Evolutionary conservation across 2,329 filamentous ascomycete genomes (phyloP), one percentile per base, ranked within the genome.

Genomic region (Ophiostoma triangulosporum): DNA sequence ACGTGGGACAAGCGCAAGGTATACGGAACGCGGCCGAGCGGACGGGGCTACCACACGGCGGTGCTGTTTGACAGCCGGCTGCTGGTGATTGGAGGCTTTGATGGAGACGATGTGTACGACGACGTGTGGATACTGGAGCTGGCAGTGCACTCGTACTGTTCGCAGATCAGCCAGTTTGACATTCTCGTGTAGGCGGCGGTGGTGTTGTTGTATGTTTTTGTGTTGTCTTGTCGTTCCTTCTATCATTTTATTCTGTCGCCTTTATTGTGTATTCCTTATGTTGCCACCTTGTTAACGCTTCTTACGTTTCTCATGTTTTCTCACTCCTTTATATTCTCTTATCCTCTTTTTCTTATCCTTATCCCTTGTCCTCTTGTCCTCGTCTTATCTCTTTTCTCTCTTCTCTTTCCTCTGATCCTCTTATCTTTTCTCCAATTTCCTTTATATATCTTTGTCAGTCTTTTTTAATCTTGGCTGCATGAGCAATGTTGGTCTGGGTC

Each of bases 111-210:
- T 63, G 81, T 85, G 24, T 85, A 84, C 70, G 75, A 76, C 33
- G 82, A 86, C 57, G 81, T 83, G 17, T 80, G 76, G 71, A 72
- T 84, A 6, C 67, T 86, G 53, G 82, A 86, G 67, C 67, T 86
- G 60, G 82, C 80, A 2, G 80, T 85, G 11, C 81, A 84, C 65
- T 77, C 81, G 35, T 86, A 86, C 64, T 86, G 84, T 62, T 84
- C 81, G 57, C 82, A 86, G 66, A 86, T 86, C 63, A 84, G 80
- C 64, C 81, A 85, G 65, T 86, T 85, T 60, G 80, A 73, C 36
- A 84, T 86, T 60, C 80, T 84, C 62, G 79, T 85, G 56, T 83
- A 64, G 56, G 29, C 6, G 2, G 5, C 15, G 5, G n/a, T 11
- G 24, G 2, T 9, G 2, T n/a, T 26, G 2, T 40, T 32, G 6